A percentile compares a stretch with the other conserved stretches of the same genome.
phyloP scores from a whole-genome alignment of 306 rosid species.

The peach (Prunus persica) region Prunus_persica_NCBIv2 NC_034009.1:40709001-40709500 shows the following conservation, averaged over 20 bases:
- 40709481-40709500: constrained; percentile 30
- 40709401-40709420: constrained; percentile 26
- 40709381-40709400: constrained; percentile 34
- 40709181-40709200: constrained; percentile 35
- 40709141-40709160: constrained; percentile 28
- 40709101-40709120: constrained; percentile 18
- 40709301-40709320: constrained; percentile 28
- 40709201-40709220: constrained; percentile 26
- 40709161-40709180: constrained; percentile 34
- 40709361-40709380: constrained; percentile 29
- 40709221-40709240: constrained; percentile 32
- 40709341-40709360: constrained; percentile 27
- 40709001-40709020: constrained; percentile 40
- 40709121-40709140: constrained; percentile 26
- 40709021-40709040: constrained; percentile 36
- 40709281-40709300: constrained; percentile 31
- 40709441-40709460: constrained; percentile 26
- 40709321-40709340: constrained; percentile 34
- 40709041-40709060: constrained; percentile 37
- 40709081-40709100: constrained; percentile 21
- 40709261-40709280: constrained; percentile 25
- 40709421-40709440: constrained; percentile 36
- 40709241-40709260: constrained; percentile 31
- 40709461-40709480: constrained; percentile 28
- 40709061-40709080: constrained; percentile 27